Conservation (phyloP, 2,329 filamentous ascomycete species). For the Calonectria ilicicola region DNA sequence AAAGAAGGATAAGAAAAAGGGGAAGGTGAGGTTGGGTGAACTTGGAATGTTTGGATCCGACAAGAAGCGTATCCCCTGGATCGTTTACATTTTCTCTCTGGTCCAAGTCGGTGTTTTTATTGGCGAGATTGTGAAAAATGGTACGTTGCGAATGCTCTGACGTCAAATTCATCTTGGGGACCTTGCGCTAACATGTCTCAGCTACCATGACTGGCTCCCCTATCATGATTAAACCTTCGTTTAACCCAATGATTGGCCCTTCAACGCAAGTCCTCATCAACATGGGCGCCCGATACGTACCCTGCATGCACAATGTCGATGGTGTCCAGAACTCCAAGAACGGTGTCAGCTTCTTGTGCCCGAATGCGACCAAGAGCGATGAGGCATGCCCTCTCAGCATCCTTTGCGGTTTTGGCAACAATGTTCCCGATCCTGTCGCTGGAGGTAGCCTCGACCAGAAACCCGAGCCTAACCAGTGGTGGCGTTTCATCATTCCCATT, state of each 20-base stretch:
- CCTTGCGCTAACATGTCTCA: slow-evolving; percentile 48
- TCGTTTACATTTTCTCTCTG: slow-evolving; percentile 83
- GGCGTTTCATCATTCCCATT: slow-evolving; percentile 93
- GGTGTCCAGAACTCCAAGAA: slow-evolving; percentile 68
- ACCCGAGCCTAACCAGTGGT: slow-evolving; percentile 92
- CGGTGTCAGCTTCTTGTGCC: slow-evolving; percentile 79
- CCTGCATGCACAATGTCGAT: slow-evolving; percentile 91
- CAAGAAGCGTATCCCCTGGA: slow-evolving; percentile 76
- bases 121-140: slow-evolving; percentile 86
- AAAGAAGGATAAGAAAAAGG: slow-evolving; percentile 53
- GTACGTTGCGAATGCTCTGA: slow-evolving; percentile 59
- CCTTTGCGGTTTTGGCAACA: slow-evolving; percentile 80
- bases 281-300: slow-evolving; percentile 92
- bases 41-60: slow-evolving; percentile 69
- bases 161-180: background rate
- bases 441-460: slow-evolving; percentile 61
- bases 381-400: slow-evolving; percentile 78
- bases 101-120: slow-evolving; percentile 90
- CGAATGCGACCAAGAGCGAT: slow-evolving; percentile 76
- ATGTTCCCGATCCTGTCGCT: slow-evolving; percentile 72
- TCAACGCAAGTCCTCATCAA: slow-evolving; percentile 92
- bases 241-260: slow-evolving; percentile 98
- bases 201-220: slow-evolving; percentile 81
- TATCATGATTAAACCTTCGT: slow-evolving; percentile 83
- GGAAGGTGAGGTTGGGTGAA: slow-evolving; percentile 67